Evolutionary conservation across 2,329 filamentous ascomycete genomes (phyloP).

Genomic region (Cladorrhinum sp.): DNA sequence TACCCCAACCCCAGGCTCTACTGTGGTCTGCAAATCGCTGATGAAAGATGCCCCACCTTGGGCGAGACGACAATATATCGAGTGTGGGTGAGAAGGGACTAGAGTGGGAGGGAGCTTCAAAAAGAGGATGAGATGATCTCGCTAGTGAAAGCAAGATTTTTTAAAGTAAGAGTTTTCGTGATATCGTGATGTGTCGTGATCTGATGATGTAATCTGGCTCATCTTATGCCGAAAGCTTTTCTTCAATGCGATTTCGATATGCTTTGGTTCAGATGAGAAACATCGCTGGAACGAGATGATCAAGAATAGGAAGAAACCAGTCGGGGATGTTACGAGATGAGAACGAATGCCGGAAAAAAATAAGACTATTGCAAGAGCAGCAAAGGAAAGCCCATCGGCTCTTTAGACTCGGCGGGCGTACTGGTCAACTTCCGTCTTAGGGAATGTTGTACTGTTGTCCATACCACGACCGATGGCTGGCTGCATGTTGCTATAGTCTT

Average conservation of each 20-base stretch:
- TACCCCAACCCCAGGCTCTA: too few species aligned
- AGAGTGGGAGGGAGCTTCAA: not conserved
- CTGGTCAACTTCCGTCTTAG: not conserved
- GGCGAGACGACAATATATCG: not conserved
- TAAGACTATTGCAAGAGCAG: not conserved
- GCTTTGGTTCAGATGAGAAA: not conserved
- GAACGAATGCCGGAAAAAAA: too few species aligned
- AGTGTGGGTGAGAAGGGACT: too few species aligned
- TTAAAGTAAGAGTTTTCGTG: too few species aligned
- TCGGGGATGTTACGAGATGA: too few species aligned
- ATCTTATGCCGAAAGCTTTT: too few species aligned
- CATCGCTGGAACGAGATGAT: not conserved
- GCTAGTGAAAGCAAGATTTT: too few species aligned
- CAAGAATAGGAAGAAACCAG: too few species aligned
- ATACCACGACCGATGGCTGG: not conserved
- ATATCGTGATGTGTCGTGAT: too few species aligned
- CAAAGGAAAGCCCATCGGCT: not conserved
- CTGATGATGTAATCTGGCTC: too few species aligned
- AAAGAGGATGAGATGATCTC: not conserved
- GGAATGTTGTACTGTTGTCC: not conserved
- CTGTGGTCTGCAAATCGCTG: not conserved
- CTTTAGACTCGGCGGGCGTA: not conserved
- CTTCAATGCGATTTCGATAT: too few species aligned
- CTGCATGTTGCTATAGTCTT: not conserved
- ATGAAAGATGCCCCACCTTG: not conserved